phyloP scores from a whole-genome alignment of 2,329 filamentous ascomycete genomes.

The Capronia epimyces region DNA sequence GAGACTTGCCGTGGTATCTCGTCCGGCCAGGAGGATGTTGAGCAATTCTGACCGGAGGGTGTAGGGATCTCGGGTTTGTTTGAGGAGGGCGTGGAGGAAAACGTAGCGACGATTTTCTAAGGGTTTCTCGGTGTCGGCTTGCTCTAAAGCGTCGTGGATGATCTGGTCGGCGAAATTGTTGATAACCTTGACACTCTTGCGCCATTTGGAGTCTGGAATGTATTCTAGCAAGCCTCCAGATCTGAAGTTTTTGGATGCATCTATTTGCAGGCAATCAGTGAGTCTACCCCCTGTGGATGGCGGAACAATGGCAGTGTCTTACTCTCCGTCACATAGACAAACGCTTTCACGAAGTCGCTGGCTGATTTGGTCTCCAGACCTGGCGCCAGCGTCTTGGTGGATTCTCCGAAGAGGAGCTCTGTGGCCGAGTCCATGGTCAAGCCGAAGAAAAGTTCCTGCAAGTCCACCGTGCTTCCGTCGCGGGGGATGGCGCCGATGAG shows the following conservation, averaged over 20 bases:
- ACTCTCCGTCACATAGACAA: slow-evolving; percentile 23
- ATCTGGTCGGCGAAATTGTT: slow-evolving; percentile 25
- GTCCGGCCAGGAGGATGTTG: slow-evolving; percentile 37
- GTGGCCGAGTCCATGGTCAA: slow-evolving; percentile 64
- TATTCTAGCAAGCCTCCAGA: slow-evolving; percentile 18
- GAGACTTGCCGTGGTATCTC: slow-evolving; percentile 37
- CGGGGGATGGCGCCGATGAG: slow-evolving; percentile 56
- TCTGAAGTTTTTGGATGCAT: slow-evolving; percentile 17
- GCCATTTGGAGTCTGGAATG: slow-evolving; percentile 22
- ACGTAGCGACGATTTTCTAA: slow-evolving; percentile 50
- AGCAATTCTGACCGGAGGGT: slow-evolving; percentile 30
- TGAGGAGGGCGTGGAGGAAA: slow-evolving; percentile 27
- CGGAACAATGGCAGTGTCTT: not conserved
- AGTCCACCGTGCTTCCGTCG: slow-evolving; percentile 52
- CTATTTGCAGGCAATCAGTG: slow-evolving; percentile 1
- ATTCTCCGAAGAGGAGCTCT: slow-evolving; percentile 62
- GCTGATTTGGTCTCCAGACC: slow-evolving; percentile 23
- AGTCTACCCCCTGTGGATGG: not conserved
- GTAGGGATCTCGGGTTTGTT: slow-evolving; percentile 24
- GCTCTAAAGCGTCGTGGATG: slow-evolving; percentile 22
- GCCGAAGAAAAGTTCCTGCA: slow-evolving; percentile 57
- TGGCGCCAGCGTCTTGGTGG: slow-evolving; percentile 31
- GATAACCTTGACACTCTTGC: slow-evolving; percentile 24
- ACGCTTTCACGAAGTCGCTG: slow-evolving; percentile 24
- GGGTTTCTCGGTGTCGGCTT: slow-evolving; percentile 9